Conservation (phyloP, 2,329 filamentous ascomycete genomes). For the Penicillium hordei region DNA sequence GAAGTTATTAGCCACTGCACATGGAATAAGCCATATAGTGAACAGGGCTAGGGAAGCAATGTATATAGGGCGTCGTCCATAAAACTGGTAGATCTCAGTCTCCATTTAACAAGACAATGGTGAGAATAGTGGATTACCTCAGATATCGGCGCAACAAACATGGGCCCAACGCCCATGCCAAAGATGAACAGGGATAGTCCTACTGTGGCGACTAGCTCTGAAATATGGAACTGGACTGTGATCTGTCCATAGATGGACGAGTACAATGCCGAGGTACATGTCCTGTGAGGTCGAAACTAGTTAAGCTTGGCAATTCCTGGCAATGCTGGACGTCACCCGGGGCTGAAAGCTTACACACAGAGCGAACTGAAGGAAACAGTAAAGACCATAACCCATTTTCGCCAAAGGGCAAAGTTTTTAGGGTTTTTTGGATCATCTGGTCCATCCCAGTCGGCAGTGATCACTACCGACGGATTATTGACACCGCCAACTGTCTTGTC, state of each 20-base stretch:
- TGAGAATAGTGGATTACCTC: neutral
- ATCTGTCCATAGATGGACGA: neutral
- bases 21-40: slow-evolving; percentile 73
- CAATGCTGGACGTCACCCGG: no score
- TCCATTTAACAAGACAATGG: no score
- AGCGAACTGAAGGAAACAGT: no score
- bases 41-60: slow-evolving; percentile 70
- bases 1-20: slow-evolving; percentile 72
- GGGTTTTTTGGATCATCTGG: no score
- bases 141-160: neutral
- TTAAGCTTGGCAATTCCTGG: no score
- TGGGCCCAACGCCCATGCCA: neutral
- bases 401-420: no score
- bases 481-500: no score
- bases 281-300: neutral
- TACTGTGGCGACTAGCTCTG: neutral
- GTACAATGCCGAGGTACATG: neutral
- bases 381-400: no score
- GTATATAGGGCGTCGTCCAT: slow-evolving; percentile 76
- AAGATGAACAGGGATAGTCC: neutral
- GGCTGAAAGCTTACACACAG: no score
- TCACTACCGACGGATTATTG: no score
- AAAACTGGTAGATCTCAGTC: slow-evolving; percentile 54
- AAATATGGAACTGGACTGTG: neutral
- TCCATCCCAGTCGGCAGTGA: no score